Evolutionary conservation across 2,329 filamentous ascomycete species (phyloP).

Genomic region (Lecanicillium sp.): DNA sequence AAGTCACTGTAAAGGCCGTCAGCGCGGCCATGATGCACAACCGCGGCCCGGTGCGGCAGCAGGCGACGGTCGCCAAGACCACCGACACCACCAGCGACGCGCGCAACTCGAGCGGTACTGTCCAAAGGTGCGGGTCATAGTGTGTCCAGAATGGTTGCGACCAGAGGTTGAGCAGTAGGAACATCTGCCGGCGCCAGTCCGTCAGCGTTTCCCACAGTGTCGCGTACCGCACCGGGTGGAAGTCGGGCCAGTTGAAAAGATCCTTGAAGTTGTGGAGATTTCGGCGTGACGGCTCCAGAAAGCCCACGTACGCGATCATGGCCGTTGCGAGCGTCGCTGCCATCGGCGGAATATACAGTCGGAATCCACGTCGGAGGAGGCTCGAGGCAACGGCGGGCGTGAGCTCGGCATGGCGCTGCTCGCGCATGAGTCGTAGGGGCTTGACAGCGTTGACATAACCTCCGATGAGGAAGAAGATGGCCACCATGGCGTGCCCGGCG

Average conservation of each 20-base stretch:
- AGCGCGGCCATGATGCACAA: slow-evolving; percentile 1
- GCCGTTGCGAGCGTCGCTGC: slow-evolving; percentile 3
- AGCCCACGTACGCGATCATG: not conserved
- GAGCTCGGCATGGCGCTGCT: slow-evolving; percentile 2
- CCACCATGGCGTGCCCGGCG: slow-evolving; percentile 15
- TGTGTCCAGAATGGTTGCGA: slow-evolving; percentile 1
- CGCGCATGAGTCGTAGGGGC: slow-evolving; percentile 1
- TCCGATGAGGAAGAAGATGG: slow-evolving; percentile 16
- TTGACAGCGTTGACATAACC: slow-evolving; percentile 13
- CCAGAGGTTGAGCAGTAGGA: slow-evolving; percentile 1
- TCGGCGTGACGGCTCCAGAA: not conserved
- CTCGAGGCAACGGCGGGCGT: not conserved
- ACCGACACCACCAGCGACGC: slow-evolving; percentile 8
- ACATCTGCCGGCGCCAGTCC: not conserved
- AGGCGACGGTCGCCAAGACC: not conserved
- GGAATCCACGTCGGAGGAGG: slow-evolving; percentile 1
- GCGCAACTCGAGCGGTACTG: slow-evolving; percentile 9
- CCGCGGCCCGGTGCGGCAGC: not conserved
- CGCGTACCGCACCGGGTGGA: not conserved
- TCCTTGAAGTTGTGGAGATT: not conserved
- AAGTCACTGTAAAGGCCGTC: not conserved
- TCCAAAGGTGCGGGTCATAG: slow-evolving; percentile 13
- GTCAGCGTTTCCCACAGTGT: not conserved
- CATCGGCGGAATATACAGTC: slow-evolving; percentile 1
- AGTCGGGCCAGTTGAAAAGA: slow-evolving; percentile 6